Evolutionary conservation across 345 rosid species (phyloP), one percentile per base, ranked within the genome.

Genomic region (Ailanthus altissimus): DNA sequence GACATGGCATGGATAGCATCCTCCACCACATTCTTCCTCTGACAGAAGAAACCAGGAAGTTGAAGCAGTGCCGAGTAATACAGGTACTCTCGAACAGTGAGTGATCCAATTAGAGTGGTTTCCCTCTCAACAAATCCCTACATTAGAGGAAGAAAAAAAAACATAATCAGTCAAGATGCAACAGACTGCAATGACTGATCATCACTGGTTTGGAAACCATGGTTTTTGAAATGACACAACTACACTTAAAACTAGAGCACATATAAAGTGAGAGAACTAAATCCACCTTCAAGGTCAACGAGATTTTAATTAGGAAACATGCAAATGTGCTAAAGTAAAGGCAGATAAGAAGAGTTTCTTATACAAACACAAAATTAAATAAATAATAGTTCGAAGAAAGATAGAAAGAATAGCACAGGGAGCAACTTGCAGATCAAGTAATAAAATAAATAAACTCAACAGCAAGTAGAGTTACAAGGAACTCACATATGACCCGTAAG

Each of bases 1-100:
- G 99, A 97, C 99, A 97, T 97, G 14, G 97, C 97, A 59, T 89
- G 97, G 36, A 97, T 97, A 32, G 99, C 99, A 81, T 97, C 99
- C 94, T 94, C 99, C 46, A 97, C 99, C 54, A 92, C 92, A 75
- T 84, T 81, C 84, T 86, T 94, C 86, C 90, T 97, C 88, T 90
- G 93, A 86, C 89, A 92, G 83, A 97, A 90, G 65, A 97, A 94
- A 60, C 98, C 98, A 5, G 97, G 98, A 73, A 97, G 98, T 79
- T 97, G 99, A 84, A 97, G 98, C 73, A 97, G 84, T 10, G 97
- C 99, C 59, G 97, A 94, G 76, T 97, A 97, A 88, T 94, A 92
- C 2, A 97, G 76, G 84, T 84, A 94, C 82, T 97, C 99, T 43
- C 92, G 90, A 68, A 97, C 98, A 15, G 99, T 95, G 51, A 95